Evolutionary conservation across 371 early-diverging fungal genomes (phyloP).

Genomic region (Parasitella parasitica): DNA sequence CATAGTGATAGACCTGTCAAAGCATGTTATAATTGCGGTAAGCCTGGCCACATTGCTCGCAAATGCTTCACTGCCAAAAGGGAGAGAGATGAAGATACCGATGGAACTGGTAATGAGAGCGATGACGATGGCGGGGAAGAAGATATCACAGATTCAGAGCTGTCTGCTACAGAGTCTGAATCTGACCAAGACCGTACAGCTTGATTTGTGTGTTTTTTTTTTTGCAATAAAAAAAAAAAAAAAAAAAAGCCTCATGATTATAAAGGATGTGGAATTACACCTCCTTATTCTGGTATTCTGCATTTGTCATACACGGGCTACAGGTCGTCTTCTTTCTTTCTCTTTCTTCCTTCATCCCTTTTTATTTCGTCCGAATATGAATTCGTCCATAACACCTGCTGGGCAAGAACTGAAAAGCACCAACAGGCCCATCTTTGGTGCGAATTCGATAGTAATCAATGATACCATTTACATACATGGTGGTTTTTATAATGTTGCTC

Average conservation of each 20-base stretch:
- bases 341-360: background rate
- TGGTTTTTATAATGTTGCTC: slow-evolving; percentile 29
- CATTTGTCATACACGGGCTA: background rate
- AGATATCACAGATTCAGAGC: background rate
- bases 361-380: background rate
- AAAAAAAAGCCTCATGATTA: too few species aligned
- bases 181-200: background rate
- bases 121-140: slow-evolving; percentile 6
- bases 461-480: slow-evolving; percentile 33
- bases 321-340: background rate
- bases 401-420: slow-evolving; percentile 35
- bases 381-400: background rate
- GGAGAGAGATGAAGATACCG: slow-evolving; percentile 23
- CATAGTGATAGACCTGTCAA: slow-evolving; percentile 12
- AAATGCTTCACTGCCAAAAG: slow-evolving; percentile 41
- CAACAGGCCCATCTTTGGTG: slow-evolving; percentile 31
- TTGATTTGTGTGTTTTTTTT: background rate
- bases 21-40: slow-evolving; percentile 59
- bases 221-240: background rate
- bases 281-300: background rate
- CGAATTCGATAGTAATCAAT: slow-evolving; percentile 17
- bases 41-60: slow-evolving; percentile 59
- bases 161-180: slow-evolving; percentile 1
- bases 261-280: background rate
- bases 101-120: slow-evolving; percentile 1